Base-by-base conservation (phyloP, 495 filamentous ascomycete species). In the Penicillium longicatenatum region DNA sequence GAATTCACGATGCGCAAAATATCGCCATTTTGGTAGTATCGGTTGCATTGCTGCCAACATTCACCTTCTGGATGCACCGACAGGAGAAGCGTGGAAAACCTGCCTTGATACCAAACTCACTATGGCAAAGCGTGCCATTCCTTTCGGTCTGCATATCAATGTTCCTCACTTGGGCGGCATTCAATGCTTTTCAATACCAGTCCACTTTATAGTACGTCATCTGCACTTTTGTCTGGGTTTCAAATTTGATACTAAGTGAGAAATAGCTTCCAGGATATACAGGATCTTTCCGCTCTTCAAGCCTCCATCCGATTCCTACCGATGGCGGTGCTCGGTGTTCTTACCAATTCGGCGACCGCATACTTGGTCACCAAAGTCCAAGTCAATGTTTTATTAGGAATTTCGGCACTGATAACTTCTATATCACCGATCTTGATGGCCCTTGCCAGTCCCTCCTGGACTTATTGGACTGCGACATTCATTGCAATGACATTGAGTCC, bases 81-180 rank as follows among this genome's bases (percentile, higher is more conserved):
- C 70, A 80, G 20, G 69, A 63, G 5, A 66, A 73, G 14, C 79
- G 80, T 59, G 76, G 79, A 52, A 57, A 66, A 8, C 74, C 71
- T 6, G 71, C 76, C 22, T 64, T 82, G 12, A 82, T 84, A 35
- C 80, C 76, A 2, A 82, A 83, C 54, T 73, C 73, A 1, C 69
- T 85, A 0, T 85, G 82, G 82, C 64, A 59, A 1, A 80, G 84
- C 45, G 37, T 57, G 12, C 62, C 69, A 33, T 85, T 85, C 58
- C 77, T 77, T 0, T 60, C 61, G 16, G 76, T 81, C 35, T 83
- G 82, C 50, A 48, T 82, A 16, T 68, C 70, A n/a, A 79, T 85
- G 14, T 82, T 85, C 65, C 57, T 82, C 3, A 71, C 68, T 16
- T 82, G 77, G 72, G 81, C 75, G 4, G 62, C 70, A 3, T 77